phyloP scores from a whole-genome alignment of 2,329 filamentous ascomycete genomes.

The Aspergillus neotritici region DNA sequence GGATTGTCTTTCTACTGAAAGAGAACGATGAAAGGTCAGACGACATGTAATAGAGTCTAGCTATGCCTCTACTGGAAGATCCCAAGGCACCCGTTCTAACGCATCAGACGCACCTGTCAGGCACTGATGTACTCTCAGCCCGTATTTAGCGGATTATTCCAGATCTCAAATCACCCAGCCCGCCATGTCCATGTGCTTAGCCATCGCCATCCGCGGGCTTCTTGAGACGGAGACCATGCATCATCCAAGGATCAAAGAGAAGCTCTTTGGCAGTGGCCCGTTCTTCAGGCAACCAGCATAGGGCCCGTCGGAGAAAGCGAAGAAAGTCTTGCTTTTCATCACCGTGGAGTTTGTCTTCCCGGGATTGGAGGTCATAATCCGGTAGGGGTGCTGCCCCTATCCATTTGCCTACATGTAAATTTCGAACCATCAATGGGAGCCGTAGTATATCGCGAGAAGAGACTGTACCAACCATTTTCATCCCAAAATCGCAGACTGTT shows the following conservation, averaged over 20 bases:
- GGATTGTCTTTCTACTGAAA: too few species aligned
- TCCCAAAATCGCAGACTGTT: slow-evolving; percentile 6
- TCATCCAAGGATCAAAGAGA: slow-evolving; percentile 13
- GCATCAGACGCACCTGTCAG: too few species aligned
- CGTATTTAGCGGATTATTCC: too few species aligned
- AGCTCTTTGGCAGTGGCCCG: slow-evolving; percentile 13
- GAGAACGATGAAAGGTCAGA: too few species aligned
- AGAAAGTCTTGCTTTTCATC: slow-evolving; percentile 12
- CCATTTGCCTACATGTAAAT: slow-evolving; percentile 7
- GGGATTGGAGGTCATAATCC: slow-evolving; percentile 7
- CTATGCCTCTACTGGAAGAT: too few species aligned
- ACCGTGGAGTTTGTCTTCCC: slow-evolving; percentile 9
- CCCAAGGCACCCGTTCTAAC: too few species aligned
- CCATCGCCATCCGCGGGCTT: too few species aligned
- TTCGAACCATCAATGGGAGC: neutral
- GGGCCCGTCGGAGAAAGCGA: slow-evolving; percentile 10
- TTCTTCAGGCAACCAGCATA: slow-evolving; percentile 11
- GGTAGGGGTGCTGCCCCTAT: slow-evolving; percentile 7
- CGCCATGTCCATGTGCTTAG: too few species aligned
- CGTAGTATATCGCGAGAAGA: neutral
- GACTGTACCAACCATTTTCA: slow-evolving; percentile 4
- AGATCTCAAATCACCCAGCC: too few species aligned
- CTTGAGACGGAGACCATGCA: slow-evolving; percentile 10
- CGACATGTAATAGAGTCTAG: too few species aligned
- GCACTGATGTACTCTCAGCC: too few species aligned